Base-by-base conservation (phyloP, 768 basidiomycete genomes). In the Trametes elegans region DNA sequence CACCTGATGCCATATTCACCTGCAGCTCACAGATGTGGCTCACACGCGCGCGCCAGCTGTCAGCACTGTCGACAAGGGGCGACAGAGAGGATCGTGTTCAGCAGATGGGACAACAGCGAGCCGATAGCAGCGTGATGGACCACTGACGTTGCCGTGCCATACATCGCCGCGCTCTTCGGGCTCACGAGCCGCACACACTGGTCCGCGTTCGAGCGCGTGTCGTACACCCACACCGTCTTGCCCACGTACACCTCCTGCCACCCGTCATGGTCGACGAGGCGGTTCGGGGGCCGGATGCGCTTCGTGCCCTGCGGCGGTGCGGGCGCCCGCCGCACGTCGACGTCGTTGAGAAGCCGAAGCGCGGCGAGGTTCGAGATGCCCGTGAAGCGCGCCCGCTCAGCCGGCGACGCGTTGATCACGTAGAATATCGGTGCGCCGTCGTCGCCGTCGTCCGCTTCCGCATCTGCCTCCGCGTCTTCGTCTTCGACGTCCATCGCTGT, bases 111-210 rank as follows among this genome's bases (percentile, higher is more conserved):
- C 8, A 45, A 11, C 31, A 11, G n/a, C 23, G 28, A 18, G 11
- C 24, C 23, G 29, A 55, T 44, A 13, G 42, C 26, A 27, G 29
- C 38, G 45, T 46, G 47, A 46, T 24, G 41, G 38, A 44, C 11
- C 18, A 78, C 85, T 68, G 65, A 89, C 88, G 88, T 88, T 49
- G 88, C 89, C 27, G 87, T 87, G 26, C 88, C 87, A 62, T 90
- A 90, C 58, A 83, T 68, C 58, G 83, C 80, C n/a, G 80, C 78
- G 13, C 74, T 67, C 49, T 72, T 64, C 59, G 79, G 80, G 63
- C 77, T 81, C 9, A 92, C 80, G n/a, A 87, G 72, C 42, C 88
- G 77, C 48, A 78, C 84, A 57, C 82, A 87, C 57, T 79, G 79
- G 68, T 91, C 88, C 13, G 47, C 50, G 63, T 88, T 87, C 9